Conservation (phyloP, 345 rosid genomes). For the Pistacia atlantica region DNA sequence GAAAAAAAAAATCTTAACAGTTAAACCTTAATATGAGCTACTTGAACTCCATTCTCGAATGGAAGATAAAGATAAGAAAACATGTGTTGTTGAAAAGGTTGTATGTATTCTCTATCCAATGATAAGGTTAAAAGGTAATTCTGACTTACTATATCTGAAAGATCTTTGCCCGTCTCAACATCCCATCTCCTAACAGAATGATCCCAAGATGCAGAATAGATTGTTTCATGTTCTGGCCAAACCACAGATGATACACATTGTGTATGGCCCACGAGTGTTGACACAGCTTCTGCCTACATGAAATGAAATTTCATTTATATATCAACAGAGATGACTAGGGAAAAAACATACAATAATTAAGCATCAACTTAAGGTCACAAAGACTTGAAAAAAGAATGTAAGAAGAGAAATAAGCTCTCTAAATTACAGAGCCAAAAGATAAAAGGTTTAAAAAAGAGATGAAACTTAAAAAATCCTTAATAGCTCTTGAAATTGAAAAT, state of each 20-base stretch:
- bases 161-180: slow-evolving; percentile 80
- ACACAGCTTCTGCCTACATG: slow-evolving; percentile 70
- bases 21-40: slow-evolving; percentile 5
- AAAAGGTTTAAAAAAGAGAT: neutral
- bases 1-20: neutral
- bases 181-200: slow-evolving; percentile 93
- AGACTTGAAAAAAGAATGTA: neutral
- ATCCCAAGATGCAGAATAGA: slow-evolving; percentile 95
- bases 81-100: neutral
- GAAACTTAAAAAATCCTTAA: neutral
- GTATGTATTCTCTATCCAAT: neutral
- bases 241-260: slow-evolving; percentile 81
- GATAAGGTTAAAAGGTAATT: neutral
- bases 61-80: neutral
- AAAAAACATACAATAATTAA: neutral
- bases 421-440: neutral
- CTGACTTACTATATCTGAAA: slow-evolving; percentile 57
- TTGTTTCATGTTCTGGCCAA: slow-evolving; percentile 75
- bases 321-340: neutral
- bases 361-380: slow-evolving; percentile 1
- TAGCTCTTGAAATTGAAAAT: neutral
- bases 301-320: slow-evolving; percentile 9
- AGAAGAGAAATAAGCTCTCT: neutral
- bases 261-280: slow-evolving; percentile 88
- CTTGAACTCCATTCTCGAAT: neutral